Percentiles rank a stretch among this genome's conserved stretches.
phyloP scores from a whole-genome alignment of 2,329 filamentous ascomycete species.

The Daldinia sp. region DNA sequence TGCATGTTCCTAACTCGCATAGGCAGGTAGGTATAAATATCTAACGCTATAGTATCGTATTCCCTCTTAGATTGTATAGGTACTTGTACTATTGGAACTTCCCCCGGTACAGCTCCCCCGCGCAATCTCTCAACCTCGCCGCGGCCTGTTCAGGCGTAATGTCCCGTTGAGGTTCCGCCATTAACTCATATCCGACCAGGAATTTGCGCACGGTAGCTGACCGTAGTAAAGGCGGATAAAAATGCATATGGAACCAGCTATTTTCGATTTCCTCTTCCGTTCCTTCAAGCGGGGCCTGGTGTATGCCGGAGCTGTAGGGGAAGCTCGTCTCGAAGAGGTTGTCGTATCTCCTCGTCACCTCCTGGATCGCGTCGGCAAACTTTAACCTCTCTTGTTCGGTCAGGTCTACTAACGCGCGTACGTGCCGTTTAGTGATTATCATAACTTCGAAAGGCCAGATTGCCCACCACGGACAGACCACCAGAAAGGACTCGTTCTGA shows the following conservation, averaged over 20 bases:
- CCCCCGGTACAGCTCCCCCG: conserved; percentile 85
- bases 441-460: conserved; percentile 97
- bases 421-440: conserved; percentile 84
- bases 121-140: conserved; percentile 75
- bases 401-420: conserved; percentile 85
- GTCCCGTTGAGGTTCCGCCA: conserved; percentile 97
- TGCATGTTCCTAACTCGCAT: not conserved
- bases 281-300: conserved; percentile 89
- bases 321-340: conserved; percentile 97
- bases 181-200: conserved; percentile 92
- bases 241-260: conserved; percentile 95
- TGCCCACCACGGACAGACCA: conserved; percentile 97
- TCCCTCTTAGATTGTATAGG: too few relatives aligned
- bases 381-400: conserved; percentile 72
- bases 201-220: conserved; percentile 97
- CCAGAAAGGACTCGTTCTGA: conserved; percentile 84
- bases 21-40: conserved; percentile 5
- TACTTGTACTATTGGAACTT: conserved; percentile 50
- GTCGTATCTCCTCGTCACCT: conserved; percentile 91
- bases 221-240: conserved; percentile 91
- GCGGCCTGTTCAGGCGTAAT: conserved; percentile 98
- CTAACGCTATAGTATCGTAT: conserved; percentile 4
- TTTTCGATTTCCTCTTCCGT: conserved; percentile 83
- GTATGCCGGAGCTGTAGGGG: conserved; percentile 95
- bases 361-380: conserved; percentile 84